These are phyloP conservation scores for Tremellales sp. DNA, from an alignment of 1,284 basidiomycete genomes.

Conservation along the genomic window DNA sequence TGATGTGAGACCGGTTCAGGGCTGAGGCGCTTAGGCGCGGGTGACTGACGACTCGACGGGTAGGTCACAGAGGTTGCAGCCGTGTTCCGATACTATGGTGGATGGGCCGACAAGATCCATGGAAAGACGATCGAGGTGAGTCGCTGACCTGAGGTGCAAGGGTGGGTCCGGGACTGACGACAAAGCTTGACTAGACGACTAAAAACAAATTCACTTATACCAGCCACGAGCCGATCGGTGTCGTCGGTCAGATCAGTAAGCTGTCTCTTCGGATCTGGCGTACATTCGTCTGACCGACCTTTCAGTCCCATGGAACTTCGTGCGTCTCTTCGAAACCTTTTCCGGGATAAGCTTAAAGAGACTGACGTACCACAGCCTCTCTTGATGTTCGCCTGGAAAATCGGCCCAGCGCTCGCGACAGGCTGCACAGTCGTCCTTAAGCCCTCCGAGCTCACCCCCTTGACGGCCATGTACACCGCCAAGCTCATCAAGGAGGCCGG, in stretches of 20 bases:
- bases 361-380: slow-evolving; percentile 44
- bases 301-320: slow-evolving; percentile 59
- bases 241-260: slow-evolving; percentile 67
- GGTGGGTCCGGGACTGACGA: not conserved
- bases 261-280: not conserved
- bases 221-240: slow-evolving; percentile 89
- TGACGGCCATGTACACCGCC: slow-evolving; percentile 56
- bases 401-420: slow-evolving; percentile 77
- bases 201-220: slow-evolving; percentile 73
- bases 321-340: slow-evolving; percentile 16
- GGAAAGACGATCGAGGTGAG: slow-evolving; percentile 66
- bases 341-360: too few relatives aligned
- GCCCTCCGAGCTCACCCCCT: slow-evolving; percentile 85
- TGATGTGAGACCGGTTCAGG: slow-evolving; percentile 56
- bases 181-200: slow-evolving; percentile 51
- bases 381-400: slow-evolving; percentile 74
- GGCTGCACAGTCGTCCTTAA: slow-evolving; percentile 82
- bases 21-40: not conserved
- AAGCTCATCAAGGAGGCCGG: slow-evolving; percentile 57
- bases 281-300: slow-evolving; percentile 1
- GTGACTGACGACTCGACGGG: not conserved
- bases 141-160: too few relatives aligned
- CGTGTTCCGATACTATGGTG: slow-evolving; percentile 60
- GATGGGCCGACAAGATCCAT: slow-evolving; percentile 69
- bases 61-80: slow-evolving; percentile 56